These are phyloP conservation scores for Ensete glaucum DNA, from an alignment of 176 grass and related monocot species.

Conservation along the genomic window DNA sequence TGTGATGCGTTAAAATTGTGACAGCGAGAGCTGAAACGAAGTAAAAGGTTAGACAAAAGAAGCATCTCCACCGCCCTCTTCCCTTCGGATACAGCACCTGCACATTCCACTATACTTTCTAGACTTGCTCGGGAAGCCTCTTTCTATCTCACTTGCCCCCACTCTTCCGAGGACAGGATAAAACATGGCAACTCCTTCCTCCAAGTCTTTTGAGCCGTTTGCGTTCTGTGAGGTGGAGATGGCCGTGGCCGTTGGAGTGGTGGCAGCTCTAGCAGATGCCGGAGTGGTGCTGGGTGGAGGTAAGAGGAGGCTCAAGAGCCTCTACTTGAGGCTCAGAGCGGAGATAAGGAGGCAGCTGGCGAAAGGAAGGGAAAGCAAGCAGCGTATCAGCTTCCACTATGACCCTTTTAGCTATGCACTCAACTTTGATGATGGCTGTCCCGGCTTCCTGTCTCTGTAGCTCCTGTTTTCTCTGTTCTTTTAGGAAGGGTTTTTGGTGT, in stretches of 20 bases:
- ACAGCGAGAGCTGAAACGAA: not conserved
- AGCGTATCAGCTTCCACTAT: constrained; percentile 40
- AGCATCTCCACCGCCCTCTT: not conserved
- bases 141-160: not conserved
- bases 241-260: not conserved
- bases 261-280: constrained; percentile 23
- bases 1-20: not conserved
- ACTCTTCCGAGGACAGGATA: not conserved
- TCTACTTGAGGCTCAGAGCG: constrained; percentile 37
- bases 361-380: constrained; percentile 25
- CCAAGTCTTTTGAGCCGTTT: not conserved
- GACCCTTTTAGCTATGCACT: constrained; percentile 50
- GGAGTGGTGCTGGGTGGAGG: constrained; percentile 18
- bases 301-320: constrained; percentile 30
- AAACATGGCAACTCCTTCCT: not conserved
- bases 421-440: constrained; percentile 43
- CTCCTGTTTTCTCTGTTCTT: not conserved
- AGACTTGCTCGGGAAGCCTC: not conserved
- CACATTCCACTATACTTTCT: not conserved
- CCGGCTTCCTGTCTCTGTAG: constrained; percentile 22
- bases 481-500: not conserved
- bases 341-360: constrained; percentile 30
- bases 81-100: not conserved
- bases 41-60: not conserved
- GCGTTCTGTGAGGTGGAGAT: constrained; percentile 7